Conservation (phyloP, 208 protist genomes). For the Leishmania braziliensis region DNA sequence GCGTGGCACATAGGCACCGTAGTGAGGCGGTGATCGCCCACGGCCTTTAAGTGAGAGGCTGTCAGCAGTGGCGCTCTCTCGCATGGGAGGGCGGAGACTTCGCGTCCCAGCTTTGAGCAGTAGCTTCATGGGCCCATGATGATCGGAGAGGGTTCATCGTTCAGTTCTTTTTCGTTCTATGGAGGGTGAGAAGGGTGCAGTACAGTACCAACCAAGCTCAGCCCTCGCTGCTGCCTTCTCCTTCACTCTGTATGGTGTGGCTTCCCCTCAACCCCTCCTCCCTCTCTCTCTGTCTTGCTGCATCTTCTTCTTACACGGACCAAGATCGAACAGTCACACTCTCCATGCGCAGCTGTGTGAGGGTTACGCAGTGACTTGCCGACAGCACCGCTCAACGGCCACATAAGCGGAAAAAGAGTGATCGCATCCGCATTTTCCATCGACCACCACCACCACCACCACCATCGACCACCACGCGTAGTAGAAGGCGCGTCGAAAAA, state of each 20-base stretch:
- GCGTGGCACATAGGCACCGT: too few relatives aligned
- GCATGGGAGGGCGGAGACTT: neutral
- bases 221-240: neutral
- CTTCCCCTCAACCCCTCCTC: neutral
- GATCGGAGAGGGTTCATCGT: neutral
- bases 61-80: neutral
- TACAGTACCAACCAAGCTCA: neutral
- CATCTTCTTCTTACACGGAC: neutral
- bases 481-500: too few relatives aligned
- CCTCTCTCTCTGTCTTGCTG: neutral
- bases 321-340: neutral
- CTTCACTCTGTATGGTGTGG: neutral
- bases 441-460: too few relatives aligned
- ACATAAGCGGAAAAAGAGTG: neutral
- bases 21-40: too few relatives aligned
- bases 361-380: neutral
- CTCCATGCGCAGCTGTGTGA: neutral
- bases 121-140: neutral
- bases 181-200: neutral
- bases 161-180: neutral
- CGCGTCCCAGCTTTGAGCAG: neutral
- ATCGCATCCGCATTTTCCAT: neutral
- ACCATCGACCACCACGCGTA: too few relatives aligned
- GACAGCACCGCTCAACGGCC: neutral
- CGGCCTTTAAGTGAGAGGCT: neutral